phyloP scores from a whole-genome alignment of 768 basidiomycete species.

The Tephrocybe sp. region DNA sequence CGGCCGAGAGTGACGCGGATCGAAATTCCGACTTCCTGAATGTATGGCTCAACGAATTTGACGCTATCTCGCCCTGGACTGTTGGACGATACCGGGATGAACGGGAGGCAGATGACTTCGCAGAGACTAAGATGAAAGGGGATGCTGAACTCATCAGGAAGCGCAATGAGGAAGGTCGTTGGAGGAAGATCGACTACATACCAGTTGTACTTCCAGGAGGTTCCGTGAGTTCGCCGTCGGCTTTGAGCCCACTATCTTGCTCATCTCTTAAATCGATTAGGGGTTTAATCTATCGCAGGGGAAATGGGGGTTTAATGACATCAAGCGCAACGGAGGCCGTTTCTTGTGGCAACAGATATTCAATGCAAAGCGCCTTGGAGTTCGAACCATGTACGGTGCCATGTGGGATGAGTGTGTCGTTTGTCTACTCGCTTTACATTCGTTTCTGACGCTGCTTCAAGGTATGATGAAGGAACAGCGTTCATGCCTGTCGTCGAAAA shows the following conservation, averaged over 20 bases:
- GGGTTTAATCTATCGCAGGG: constrained; percentile 71
- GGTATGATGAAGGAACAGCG: constrained; percentile 84
- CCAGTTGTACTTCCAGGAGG: constrained; percentile 82
- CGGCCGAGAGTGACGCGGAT: constrained; percentile 67
- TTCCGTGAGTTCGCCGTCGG: constrained; percentile 52
- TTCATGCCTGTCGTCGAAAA: constrained; percentile 70
- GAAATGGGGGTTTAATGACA: constrained; percentile 70
- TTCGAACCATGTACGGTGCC: constrained; percentile 69
- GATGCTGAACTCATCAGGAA: constrained; percentile 61
- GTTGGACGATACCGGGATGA: constrained; percentile 66
- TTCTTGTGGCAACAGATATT: constrained; percentile 80
- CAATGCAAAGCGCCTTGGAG: constrained; percentile 61
- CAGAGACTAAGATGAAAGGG: constrained; percentile 55
- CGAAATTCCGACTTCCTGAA: constrained; percentile 59
- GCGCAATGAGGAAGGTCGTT: constrained; percentile 38
- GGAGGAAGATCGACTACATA: constrained; percentile 70
- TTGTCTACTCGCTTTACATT: constrained; percentile 7
- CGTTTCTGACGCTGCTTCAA: constrained; percentile 21
- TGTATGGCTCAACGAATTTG: constrained; percentile 76
- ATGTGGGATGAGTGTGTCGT: constrained; percentile 82
- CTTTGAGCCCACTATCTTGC: constrained; percentile 11
- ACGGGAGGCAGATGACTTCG: constrained; percentile 61
- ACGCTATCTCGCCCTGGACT: constrained; percentile 82
- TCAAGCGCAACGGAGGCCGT: constrained; percentile 66
- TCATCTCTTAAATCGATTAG: constrained; percentile 29